Evolutionary conservation across 2,329 filamentous ascomycete species (phyloP).

Genomic region (Pseudodiploospora longispora): DNA sequence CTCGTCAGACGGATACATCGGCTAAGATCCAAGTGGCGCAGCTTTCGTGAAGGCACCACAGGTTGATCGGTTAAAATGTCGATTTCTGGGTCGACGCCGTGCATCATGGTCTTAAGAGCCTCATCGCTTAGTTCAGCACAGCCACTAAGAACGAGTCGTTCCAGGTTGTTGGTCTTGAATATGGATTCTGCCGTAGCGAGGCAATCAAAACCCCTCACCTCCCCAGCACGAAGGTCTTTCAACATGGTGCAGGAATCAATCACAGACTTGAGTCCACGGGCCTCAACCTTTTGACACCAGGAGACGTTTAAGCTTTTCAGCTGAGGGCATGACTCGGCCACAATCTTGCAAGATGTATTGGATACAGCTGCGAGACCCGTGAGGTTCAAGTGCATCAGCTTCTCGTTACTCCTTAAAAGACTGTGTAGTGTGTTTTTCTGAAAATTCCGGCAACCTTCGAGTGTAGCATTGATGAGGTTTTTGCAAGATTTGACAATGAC

Average conservation of each 20-base stretch:
- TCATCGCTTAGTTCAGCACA: slow-evolving; percentile 73
- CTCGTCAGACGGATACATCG: slow-evolving; percentile 69
- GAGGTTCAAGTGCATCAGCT: slow-evolving; percentile 77
- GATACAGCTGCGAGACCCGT: slow-evolving; percentile 73
- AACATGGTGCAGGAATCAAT: slow-evolving; percentile 65
- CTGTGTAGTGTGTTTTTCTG: slow-evolving; percentile 69
- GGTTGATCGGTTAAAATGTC: slow-evolving; percentile 73
- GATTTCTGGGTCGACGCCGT: slow-evolving; percentile 67
- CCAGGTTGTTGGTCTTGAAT: slow-evolving; percentile 72
- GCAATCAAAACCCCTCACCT: slow-evolving; percentile 73
- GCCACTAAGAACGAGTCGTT: slow-evolving; percentile 73
- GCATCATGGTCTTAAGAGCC: slow-evolving; percentile 63
- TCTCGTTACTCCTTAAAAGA: slow-evolving; percentile 64
- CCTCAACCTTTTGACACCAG: slow-evolving; percentile 84
- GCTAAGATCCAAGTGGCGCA: slow-evolving; percentile 80
- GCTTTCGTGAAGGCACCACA: slow-evolving; percentile 65
- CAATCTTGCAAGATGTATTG: slow-evolving; percentile 78
- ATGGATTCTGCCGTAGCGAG: slow-evolving; percentile 63
- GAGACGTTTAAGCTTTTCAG: slow-evolving; percentile 84
- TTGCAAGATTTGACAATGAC: slow-evolving; percentile 75
- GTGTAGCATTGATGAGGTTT: slow-evolving; percentile 78
- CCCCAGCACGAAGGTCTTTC: slow-evolving; percentile 72
- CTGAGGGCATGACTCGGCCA: slow-evolving; percentile 70
- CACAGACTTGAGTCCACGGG: slow-evolving; percentile 64
- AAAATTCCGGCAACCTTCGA: slow-evolving; percentile 86